A percentile compares a stretch with the other conserved stretches of the same genome.
phyloP scores from a whole-genome alignment of 306 rosid genomes.

The Rosa chinensis region DNA sequence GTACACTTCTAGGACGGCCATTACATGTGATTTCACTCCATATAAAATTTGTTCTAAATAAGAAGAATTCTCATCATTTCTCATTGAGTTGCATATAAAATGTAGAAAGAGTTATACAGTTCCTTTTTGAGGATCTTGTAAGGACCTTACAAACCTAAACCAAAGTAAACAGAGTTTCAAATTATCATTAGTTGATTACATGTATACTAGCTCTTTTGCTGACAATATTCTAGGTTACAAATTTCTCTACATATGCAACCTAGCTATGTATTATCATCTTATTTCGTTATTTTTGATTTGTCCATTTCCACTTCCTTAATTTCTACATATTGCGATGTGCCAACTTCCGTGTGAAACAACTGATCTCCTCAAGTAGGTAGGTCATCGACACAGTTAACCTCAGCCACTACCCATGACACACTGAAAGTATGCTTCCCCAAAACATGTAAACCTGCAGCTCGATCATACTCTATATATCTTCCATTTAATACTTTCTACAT shows the following conservation, averaged over 20 bases:
- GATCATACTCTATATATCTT: neutral
- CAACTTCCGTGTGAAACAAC: neutral
- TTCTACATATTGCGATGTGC: neutral
- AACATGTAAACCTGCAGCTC: slow-evolving; percentile 2
- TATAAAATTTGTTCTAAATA: neutral
- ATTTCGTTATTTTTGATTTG: neutral
- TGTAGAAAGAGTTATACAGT: neutral
- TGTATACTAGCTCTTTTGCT: too few species aligned
- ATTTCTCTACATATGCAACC: too few species aligned
- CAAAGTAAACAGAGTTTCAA: neutral
- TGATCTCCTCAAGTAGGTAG: slow-evolving; percentile 5
- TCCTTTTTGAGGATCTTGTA: too few species aligned
- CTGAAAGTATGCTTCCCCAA: neutral
- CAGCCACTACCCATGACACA: neutral
- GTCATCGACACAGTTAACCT: neutral
- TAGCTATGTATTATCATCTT: neutral
- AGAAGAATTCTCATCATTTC: neutral
- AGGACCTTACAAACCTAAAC: too few species aligned
- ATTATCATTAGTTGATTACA: neutral
- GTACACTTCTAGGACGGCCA: neutral
- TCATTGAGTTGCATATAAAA: neutral
- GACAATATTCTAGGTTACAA: neutral
- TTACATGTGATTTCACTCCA: neutral
- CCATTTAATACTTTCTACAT: neutral
- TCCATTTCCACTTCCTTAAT: neutral